Evolutionary conservation across 768 basidiomycete genomes (phyloP).

Genomic region (Terana coerulea): DNA sequence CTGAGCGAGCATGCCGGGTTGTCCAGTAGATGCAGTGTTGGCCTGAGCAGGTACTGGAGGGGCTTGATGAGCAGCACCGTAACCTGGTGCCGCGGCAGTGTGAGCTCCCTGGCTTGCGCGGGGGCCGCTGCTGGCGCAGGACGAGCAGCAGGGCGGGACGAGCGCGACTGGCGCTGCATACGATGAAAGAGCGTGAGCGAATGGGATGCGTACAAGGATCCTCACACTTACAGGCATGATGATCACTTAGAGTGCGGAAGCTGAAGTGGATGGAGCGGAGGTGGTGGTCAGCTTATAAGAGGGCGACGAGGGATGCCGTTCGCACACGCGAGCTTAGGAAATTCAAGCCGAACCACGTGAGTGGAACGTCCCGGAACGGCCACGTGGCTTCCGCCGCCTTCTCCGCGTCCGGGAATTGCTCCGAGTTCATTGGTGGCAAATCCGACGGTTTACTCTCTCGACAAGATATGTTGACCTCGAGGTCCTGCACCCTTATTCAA

Average conservation of each 20-base stretch:
- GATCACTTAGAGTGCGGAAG: background rate
- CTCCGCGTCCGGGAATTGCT: slow-evolving; percentile 3
- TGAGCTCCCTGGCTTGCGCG: slow-evolving; percentile 45
- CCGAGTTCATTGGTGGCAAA: background rate
- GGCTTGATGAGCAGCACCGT: slow-evolving; percentile 34
- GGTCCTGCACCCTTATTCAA: background rate
- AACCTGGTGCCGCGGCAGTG: slow-evolving; percentile 43
- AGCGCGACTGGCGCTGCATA: slow-evolving; percentile 76
- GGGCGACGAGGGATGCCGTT: slow-evolving; percentile 14
- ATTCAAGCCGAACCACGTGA: slow-evolving; percentile 23
- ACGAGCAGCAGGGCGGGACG: slow-evolving; percentile 54
- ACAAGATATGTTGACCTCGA: slow-evolving; percentile 8
- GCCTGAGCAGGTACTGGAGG: slow-evolving; percentile 32
- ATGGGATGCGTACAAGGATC: too few relatives aligned
- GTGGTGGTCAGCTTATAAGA: slow-evolving; percentile 20
- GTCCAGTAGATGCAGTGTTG: slow-evolving; percentile 31
- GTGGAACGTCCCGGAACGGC: slow-evolving; percentile 12
- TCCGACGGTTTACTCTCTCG: slow-evolving; percentile 4
- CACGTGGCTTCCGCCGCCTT: slow-evolving; percentile 7
- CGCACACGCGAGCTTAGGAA: slow-evolving; percentile 17
- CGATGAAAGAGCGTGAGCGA: too few relatives aligned
- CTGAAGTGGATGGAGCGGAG: slow-evolving; percentile 2
- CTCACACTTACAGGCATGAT: slow-evolving; percentile 47
- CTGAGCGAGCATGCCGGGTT: slow-evolving; percentile 74
- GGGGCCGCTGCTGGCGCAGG: slow-evolving; percentile 44